Percentiles rank a stretch among this genome's conserved stretches.
phyloP scores from a whole-genome alignment of 768 basidiomycete species.

The Trichaptum fuscoviolaceum region DNA sequence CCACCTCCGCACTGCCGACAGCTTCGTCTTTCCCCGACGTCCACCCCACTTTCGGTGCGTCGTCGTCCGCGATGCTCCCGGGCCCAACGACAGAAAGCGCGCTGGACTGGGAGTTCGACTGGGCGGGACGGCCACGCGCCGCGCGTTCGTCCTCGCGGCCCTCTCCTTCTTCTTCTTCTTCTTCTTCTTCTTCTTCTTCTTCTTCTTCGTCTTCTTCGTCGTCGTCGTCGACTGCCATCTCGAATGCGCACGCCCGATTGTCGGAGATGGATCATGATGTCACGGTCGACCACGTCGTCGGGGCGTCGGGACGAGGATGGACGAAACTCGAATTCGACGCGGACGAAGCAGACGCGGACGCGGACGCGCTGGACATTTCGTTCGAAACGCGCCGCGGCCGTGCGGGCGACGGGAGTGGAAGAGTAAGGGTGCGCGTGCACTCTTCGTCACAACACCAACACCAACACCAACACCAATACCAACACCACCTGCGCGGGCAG shows the following conservation, averaged over 20 bases:
- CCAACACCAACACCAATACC: no score
- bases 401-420: conserved; percentile 66
- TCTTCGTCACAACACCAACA: conserved; percentile 34
- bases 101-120: conserved; percentile 14
- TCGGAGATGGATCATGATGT: conserved; percentile 42
- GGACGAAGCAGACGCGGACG: conserved; percentile 41
- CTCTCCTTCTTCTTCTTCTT: not conserved
- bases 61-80: conserved; percentile 38
- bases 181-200: not conserved
- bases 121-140: conserved; percentile 9
- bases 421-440: conserved; percentile 55
- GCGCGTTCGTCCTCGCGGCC: conserved; percentile 24
- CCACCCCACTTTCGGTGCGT: conserved; percentile 23
- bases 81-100: conserved; percentile 35
- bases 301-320: conserved; percentile 25
- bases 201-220: no score
- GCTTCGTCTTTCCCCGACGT: conserved; percentile 52
- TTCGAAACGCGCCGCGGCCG: conserved; percentile 63
- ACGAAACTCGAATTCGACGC: conserved; percentile 58
- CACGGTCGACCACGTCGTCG: conserved; percentile 37
- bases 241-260: no score
- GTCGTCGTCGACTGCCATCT: no score
- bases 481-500: not conserved
- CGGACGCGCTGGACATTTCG: conserved; percentile 61
- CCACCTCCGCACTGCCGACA: conserved; percentile 43